A percentile compares a stretch with the other conserved stretches of the same genome.
Conservation (phyloP, 1,284 basidiomycete genomes). For the Ganoderma leucocontextum region DNA sequence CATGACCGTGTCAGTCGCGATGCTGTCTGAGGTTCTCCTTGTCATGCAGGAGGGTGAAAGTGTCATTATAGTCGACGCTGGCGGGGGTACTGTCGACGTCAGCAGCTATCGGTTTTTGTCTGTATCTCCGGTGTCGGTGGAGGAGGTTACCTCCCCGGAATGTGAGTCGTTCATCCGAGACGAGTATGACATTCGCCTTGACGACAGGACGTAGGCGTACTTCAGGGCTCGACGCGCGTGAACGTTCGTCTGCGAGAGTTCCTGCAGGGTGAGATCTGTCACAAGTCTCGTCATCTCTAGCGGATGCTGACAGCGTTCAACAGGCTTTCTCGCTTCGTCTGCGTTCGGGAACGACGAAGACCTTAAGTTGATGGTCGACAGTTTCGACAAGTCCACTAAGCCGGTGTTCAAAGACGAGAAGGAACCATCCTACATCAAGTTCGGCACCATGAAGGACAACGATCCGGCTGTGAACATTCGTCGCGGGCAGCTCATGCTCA, state of each 20-base stretch:
- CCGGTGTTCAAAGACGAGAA: constrained; percentile 46
- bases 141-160: constrained; percentile 51
- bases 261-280: constrained; percentile 37
- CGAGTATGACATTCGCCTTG: background rate
- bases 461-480: constrained; percentile 48
- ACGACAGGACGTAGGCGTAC: constrained; percentile 28
- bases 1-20: background rate
- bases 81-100: constrained; percentile 64
- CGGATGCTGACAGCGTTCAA: background rate
- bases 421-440: constrained; percentile 50
- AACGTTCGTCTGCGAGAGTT: constrained; percentile 42
- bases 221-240: constrained; percentile 39
- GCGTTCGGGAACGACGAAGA: constrained; percentile 45
- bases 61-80: constrained; percentile 63
- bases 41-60: constrained; percentile 48
- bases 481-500: constrained; percentile 49
- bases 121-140: constrained; percentile 36
- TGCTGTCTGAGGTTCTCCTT: background rate
- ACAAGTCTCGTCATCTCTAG: background rate
- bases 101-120: constrained; percentile 53
- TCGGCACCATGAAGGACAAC: constrained; percentile 48
- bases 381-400: constrained; percentile 53
- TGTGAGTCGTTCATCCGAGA: constrained; percentile 43
- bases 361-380: constrained; percentile 45
- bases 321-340: constrained; percentile 47